Evolutionary conservation across 2,329 filamentous ascomycete genomes (phyloP), one percentile per base, ranked within the genome.

Genomic region (Penicillium sp.): DNA sequence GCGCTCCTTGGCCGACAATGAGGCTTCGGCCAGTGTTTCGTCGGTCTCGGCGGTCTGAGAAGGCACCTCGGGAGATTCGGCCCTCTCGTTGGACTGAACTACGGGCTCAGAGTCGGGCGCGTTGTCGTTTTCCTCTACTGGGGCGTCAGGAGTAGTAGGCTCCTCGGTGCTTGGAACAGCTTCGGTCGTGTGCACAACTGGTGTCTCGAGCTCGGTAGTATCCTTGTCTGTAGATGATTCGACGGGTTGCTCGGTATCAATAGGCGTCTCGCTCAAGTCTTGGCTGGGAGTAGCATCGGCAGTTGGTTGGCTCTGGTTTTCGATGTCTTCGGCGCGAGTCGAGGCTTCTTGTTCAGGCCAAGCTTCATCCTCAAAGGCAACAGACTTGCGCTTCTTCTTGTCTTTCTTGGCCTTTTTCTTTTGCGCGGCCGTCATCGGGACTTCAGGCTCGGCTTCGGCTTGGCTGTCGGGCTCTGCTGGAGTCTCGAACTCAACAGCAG

Each of bases 371-470:
- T 62, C 60, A 22, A 55, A 43, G 3, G 46, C n/a, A 41, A 46
- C 45, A 30, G 60, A 63, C 35, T 63, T 63, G 30, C 57, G 53
- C 43, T 63, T 62, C 44, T 62, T 61, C 44, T 60, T 56, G 5
- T 57, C 53, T 38, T 51, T 53, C 10, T 47, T 16, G 5, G 35
- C 14, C 11, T 60, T 51, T 9, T 43, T 48, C 36, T 51, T 56
- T 27, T 57, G 53, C 2, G 53, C 47, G 1, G 53, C 45, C 6
- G 56, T 56, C 53, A 55, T 47, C 2, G 51, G 40, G 20, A 16
- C 49, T 33, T 48, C 39, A 9, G 52, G 22, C n/a, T 51, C 33
- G 7, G 27, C 4, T 13, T 55, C 50, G 14, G 33, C 33, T 36
- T 6, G 16, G 13, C 5, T 18, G 3, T 5, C 33, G 13, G 35